A percentile compares a stretch with the other conserved stretches of the same genome.
These are phyloP conservation scores for Elsinoe batatas DNA, from an alignment of 2,329 filamentous ascomycete species.

Conservation along the genomic window DNA sequence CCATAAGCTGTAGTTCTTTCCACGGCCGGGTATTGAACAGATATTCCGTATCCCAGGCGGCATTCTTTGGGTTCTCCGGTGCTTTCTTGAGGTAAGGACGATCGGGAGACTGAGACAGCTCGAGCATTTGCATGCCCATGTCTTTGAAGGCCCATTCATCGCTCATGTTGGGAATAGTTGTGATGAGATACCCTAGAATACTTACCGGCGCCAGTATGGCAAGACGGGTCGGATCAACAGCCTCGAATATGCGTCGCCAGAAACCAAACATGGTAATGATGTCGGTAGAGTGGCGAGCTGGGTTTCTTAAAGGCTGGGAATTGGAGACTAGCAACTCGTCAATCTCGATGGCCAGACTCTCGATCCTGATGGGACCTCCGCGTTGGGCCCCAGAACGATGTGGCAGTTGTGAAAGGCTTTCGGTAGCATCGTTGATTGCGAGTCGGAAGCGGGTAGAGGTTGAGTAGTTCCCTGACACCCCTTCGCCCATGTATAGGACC, in stretches of 20 bases:
- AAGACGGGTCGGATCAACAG: not conserved
- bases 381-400: not conserved
- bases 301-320: not conserved
- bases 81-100: not conserved
- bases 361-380: not conserved
- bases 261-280: constrained; percentile 12
- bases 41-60: constrained; percentile 9
- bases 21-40: constrained; percentile 54
- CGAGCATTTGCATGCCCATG: constrained; percentile 6
- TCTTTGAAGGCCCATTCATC: constrained; percentile 6
- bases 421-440: not conserved
- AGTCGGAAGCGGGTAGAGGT: not conserved
- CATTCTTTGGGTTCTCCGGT: not conserved
- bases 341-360: constrained; percentile 6
- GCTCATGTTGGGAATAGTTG: not conserved
- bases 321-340: not conserved
- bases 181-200: constrained; percentile 5
- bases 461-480: not conserved
- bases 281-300: constrained; percentile 8
- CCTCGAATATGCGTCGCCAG: constrained; percentile 8
- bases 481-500: not conserved
- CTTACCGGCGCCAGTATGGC: constrained; percentile 1
- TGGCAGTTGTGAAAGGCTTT: not conserved
- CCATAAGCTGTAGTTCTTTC: constrained; percentile 58
- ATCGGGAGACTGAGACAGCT: not conserved